Evolutionary conservation across 1,284 basidiomycete genomes (phyloP), one percentile per base, ranked within the genome.

Genomic region (Heterobasidion occidentale): DNA sequence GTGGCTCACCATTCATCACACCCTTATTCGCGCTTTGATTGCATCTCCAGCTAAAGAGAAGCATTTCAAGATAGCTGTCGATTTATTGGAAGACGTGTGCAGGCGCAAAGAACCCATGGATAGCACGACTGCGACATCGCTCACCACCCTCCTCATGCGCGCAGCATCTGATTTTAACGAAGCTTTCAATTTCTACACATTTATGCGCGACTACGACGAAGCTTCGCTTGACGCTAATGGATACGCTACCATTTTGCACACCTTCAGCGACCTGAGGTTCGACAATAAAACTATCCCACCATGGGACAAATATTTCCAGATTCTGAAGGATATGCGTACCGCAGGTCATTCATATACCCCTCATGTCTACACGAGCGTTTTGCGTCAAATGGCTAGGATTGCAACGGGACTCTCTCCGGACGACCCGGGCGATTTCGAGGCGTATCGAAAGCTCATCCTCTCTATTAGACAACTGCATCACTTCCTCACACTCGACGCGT

Each of bases 291-390:
- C 70, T 58, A 65, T 66, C 42, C 64, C 66, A n/a, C 63, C 65
- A 15, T 69, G 62, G 60, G 64, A 77, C 46, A 75, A 84, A 49
- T 90, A 92, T 65, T 84, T 94, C 67, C 77, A 81, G 54, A 88
- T 98, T 61, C 78, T 96, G 58, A 75, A 78, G 52, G 92, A 97
- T 72, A 95, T 98, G 92, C 84, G 83, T 9, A 68, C 71, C 2
- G 79, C 81, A 0, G 86, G 87, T 12, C 71, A 83, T 59, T 72
- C 75, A 1, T 77, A 89, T 19, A 78, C 80, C 0, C 69, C 78
- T 0, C 70, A 80, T 35, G 80, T 90, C 12, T 92, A 96, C 68
- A 87, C 86, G 15, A 79, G 84, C 53, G 75, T 96, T 53, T 74
- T 98, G 34, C 74, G 73, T 35, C 78, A 78, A 55, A 70, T 88